These are phyloP conservation scores for Larix kaempferi DNA, from an alignment of 75 land plant genomes.

Conservation along the genomic window DNA sequence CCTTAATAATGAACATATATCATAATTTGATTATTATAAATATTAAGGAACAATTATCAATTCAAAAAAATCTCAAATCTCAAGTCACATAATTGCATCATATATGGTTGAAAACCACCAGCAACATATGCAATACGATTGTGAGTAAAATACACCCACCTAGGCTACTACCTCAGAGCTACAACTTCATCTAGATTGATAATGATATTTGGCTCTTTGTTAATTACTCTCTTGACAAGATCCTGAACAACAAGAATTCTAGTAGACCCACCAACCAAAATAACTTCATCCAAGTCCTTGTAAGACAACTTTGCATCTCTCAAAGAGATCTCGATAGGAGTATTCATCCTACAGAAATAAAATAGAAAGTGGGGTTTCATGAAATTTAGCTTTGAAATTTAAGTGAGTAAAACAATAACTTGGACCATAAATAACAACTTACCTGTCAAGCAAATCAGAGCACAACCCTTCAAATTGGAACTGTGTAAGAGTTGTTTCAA, in stretches of 20 bases:
- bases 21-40: too few species aligned
- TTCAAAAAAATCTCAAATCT: too few species aligned
- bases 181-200: conserved; percentile 62
- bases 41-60: too few species aligned
- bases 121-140: not conserved
- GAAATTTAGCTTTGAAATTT: too few species aligned
- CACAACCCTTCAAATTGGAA: conserved; percentile 50
- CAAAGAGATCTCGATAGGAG: conserved; percentile 49
- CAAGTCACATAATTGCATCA: too few species aligned
- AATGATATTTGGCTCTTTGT: conserved; percentile 51
- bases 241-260: conserved; percentile 58
- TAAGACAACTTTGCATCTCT: conserved; percentile 54
- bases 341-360: conserved; percentile 12
- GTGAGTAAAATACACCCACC: conserved; percentile 37
- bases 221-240: conserved; percentile 34
- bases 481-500: conserved; percentile 46
- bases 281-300: conserved; percentile 49
- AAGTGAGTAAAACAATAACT: too few species aligned
- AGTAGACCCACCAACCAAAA: conserved; percentile 62
- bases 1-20: too few species aligned
- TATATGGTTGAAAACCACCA: too few species aligned
- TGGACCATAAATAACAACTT: too few species aligned
- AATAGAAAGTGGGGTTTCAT: too few species aligned
- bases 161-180: conserved; percentile 10
- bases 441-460: conserved; percentile 37